Evolutionary conservation across 352 stramenopile genomes (phyloP), one percentile per base, ranked within the genome.

Genomic region (Phytophthora macrochlamydospora): DNA sequence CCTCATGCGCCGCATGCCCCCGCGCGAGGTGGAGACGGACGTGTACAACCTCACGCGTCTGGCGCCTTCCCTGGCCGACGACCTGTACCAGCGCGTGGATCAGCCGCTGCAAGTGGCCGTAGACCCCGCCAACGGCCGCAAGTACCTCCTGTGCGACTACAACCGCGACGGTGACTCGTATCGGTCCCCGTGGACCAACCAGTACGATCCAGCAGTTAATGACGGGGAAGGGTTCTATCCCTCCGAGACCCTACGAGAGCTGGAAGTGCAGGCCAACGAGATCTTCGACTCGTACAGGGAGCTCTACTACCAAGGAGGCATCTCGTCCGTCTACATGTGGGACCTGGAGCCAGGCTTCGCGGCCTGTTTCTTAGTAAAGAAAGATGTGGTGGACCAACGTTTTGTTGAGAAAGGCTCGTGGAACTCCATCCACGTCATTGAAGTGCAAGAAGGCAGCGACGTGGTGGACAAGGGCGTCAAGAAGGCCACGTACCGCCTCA

Each of bases 251-350:
- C 62, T 99, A 29, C 87, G 94, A 3, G 77, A 90, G 57, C 78
- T 99, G 13, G 96, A 99, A 76, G 69, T 97, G 24, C 76, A 98
- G 51, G 89, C 92, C 11, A 99, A 99, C 74, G 93, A 98, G 76
- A 92, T 99, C 59, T 99, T 99, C 69, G 95, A 99, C 73, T 89
- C 92, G 51, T 99, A 99, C 76, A 79, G 92, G 14, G 91, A 98
- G 73, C 79, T 99, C 38, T 99, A 99, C 77, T 99, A 98, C 76
- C 90, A 97, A 60, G 88, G 91, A 9, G 93, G 92, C 43, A 87
- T 96, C 51, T 98, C 92, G 28, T 96, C 87, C 11, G 96, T 98
- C 33, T 98, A 98, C 80, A 95, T 99, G 77, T 99, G 96, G 96
- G 94, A 98, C 65, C 78, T 98, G 31, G 95, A 98, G 12, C 81